These are phyloP conservation scores for Periconia sp. DNA, from an alignment of 2,329 filamentous ascomycete genomes.

Conservation along the genomic window DNA sequence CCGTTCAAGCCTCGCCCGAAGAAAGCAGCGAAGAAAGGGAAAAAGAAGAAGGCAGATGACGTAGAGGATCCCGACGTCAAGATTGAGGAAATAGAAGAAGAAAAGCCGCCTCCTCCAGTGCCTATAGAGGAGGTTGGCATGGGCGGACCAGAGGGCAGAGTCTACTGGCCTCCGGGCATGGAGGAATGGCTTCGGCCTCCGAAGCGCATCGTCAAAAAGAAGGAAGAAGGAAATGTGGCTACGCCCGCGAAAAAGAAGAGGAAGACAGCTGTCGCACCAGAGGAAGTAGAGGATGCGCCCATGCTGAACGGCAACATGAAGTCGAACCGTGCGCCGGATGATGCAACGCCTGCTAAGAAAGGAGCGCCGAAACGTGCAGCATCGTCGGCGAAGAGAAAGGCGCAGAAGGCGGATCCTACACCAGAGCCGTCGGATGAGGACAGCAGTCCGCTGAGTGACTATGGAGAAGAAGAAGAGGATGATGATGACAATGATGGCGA, in stretches of 20 bases:
- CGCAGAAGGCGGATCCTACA: conserved; percentile 49
- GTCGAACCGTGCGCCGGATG: conserved; percentile 40
- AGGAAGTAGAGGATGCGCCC: conserved; percentile 21
- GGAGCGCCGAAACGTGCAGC: conserved; percentile 29
- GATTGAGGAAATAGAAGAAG: conserved; percentile 46
- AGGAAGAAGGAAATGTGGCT: conserved; percentile 50
- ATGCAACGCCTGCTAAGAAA: conserved; percentile 48
- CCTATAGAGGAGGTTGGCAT: conserved; percentile 77
- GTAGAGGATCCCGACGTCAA: conserved; percentile 46
- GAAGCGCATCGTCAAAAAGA: conserved; percentile 70
- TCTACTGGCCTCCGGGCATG: conserved; percentile 90
- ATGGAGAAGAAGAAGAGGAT: conserved; percentile 37
- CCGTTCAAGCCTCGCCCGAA: conserved; percentile 46
- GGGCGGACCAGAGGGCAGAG: conserved; percentile 80
- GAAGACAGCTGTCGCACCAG: conserved; percentile 25
- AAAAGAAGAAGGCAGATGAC: conserved; percentile 50
- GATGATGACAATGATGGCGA: conserved; percentile 23
- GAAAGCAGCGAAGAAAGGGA: conserved; percentile 54
- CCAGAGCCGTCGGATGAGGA: conserved; percentile 49
- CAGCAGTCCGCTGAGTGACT: conserved; percentile 47
- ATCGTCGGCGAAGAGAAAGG: conserved; percentile 45
- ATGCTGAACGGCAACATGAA: conserved; percentile 29
- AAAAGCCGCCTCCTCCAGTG: conserved; percentile 52
- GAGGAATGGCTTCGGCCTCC: conserved; percentile 87
- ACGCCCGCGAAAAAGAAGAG: conserved; percentile 40